phyloP scores from a whole-genome alignment of 306 rosid species.

The Calophaca sinica region DNA sequence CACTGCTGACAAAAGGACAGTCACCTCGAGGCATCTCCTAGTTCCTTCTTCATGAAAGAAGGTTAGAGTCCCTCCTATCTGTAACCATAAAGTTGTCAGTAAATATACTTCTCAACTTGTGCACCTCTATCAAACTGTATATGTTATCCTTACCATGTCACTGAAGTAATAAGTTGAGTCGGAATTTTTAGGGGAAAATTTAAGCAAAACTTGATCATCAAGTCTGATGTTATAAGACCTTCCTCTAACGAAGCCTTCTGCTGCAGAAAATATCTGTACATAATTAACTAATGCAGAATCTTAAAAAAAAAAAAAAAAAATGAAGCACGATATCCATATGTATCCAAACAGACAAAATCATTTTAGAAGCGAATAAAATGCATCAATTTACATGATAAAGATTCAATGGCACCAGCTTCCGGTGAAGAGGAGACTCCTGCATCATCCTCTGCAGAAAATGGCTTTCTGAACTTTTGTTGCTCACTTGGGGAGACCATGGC shows the following conservation, averaged over 20 bases:
- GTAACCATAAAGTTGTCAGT: slow-evolving; percentile 42
- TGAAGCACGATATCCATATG: slow-evolving; percentile 23
- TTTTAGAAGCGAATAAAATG: slow-evolving; percentile 45
- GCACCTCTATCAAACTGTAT: slow-evolving; percentile 38
- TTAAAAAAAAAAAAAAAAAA: slow-evolving; percentile 3
- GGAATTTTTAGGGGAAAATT: slow-evolving; percentile 91
- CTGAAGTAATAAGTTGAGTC: slow-evolving; percentile 92
- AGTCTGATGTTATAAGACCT: slow-evolving; percentile 95
- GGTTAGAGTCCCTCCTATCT: slow-evolving; percentile 98
- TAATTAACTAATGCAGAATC: slow-evolving; percentile 59
- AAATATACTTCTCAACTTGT: slow-evolving; percentile 20
- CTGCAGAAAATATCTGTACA: slow-evolving; percentile 75
- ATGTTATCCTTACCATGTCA: slow-evolving; percentile 72
- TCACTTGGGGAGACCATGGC: slow-evolving; percentile 63
- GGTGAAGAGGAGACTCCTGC: slow-evolving; percentile 71
- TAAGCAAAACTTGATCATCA: slow-evolving; percentile 90
- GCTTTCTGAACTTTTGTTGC: slow-evolving; percentile 62
- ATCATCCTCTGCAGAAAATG: slow-evolving; percentile 67
- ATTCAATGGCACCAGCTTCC: slow-evolving; percentile 62
- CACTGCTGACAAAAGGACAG: slow-evolving; percentile 37
- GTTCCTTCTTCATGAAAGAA: slow-evolving; percentile 90
- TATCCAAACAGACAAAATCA: slow-evolving; percentile 18
- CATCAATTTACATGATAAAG: slow-evolving; percentile 73
- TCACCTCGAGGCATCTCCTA: slow-evolving; percentile 98
- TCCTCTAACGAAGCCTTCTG: slow-evolving; percentile 97